Conservation (phyloP, 257 asterid genomes). For the Solanum clarkiae region DNA sequence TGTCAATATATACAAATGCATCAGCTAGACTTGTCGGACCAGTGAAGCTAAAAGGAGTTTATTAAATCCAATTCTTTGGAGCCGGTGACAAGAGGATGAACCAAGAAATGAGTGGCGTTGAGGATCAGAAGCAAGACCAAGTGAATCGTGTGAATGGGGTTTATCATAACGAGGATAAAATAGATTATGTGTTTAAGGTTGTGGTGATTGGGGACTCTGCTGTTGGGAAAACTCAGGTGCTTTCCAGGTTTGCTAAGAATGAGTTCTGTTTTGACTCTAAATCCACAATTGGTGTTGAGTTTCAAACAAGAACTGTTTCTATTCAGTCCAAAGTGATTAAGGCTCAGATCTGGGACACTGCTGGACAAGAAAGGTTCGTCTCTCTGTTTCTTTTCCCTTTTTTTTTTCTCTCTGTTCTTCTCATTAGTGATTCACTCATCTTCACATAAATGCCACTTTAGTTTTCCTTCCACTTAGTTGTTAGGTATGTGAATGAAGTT, state of each 20-base stretch:
- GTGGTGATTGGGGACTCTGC: constrained; percentile 85
- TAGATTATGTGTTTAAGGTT: constrained; percentile 64
- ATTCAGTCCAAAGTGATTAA: constrained; percentile 54
- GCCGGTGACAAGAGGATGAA: constrained; percentile 14
- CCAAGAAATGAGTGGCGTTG: constrained; percentile 28
- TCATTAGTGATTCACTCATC: background rate
- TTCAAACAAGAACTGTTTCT: constrained; percentile 51
- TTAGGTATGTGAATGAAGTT: background rate
- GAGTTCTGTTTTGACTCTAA: constrained; percentile 63
- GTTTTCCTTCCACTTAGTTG: background rate
- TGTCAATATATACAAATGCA: background rate
- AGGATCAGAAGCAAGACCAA: background rate
- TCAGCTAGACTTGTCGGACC: background rate
- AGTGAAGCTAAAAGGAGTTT: background rate
- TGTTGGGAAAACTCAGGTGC: constrained; percentile 68
- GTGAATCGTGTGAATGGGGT: background rate
- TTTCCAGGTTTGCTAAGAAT: constrained; percentile 64
- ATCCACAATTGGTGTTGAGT: constrained; percentile 78
- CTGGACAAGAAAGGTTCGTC: constrained; percentile 69
- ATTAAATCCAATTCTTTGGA: too few relatives aligned
- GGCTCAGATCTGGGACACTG: constrained; percentile 96
- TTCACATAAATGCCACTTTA: background rate
- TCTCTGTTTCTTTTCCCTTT: background rate
- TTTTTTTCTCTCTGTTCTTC: background rate
- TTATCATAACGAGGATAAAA: constrained; percentile 14